These are phyloP conservation scores for Yamagishiella unicocca DNA, from an alignment of 139 green algal species.

Conservation along the genomic window DNA sequence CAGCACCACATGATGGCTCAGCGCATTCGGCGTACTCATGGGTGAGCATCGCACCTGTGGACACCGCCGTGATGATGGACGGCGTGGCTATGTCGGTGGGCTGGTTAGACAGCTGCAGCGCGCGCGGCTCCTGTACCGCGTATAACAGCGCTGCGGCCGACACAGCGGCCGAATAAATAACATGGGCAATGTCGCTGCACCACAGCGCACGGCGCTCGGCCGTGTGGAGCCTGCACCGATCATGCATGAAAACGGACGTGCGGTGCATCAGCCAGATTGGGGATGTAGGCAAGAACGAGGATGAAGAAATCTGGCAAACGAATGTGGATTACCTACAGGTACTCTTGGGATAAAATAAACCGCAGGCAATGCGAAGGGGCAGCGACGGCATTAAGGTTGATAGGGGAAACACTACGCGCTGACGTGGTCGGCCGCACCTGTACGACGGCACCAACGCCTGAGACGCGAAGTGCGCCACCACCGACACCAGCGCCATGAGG, in stretches of 20 bases:
- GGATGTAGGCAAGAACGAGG: no score
- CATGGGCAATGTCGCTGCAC: constrained; percentile 67
- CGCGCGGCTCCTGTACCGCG: constrained; percentile 36
- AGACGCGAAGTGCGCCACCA: constrained; percentile 28
- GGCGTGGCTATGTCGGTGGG: constrained; percentile 42
- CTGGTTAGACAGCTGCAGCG: constrained; percentile 37
- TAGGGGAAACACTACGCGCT: no score
- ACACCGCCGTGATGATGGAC: constrained; percentile 46
- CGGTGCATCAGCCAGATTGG: no score
- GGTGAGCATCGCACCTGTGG: constrained; percentile 34
- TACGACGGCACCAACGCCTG: constrained; percentile 56
- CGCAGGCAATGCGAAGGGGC: no score
- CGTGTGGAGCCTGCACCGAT: constrained; percentile 24
- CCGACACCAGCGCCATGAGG: constrained; percentile 46
- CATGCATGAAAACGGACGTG: no score
- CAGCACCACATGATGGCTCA: no score
- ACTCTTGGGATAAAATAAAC: no score
- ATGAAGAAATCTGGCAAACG: no score
- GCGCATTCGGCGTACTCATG: no score
- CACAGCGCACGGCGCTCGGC: constrained; percentile 58
- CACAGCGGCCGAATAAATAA: constrained; percentile 56
- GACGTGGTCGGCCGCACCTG: constrained; percentile 27
- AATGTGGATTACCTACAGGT: no score
- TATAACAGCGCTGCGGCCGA: constrained; percentile 53
- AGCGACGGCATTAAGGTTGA: no score